These are phyloP conservation scores for Rhodotorula taiwanensis DNA, from an alignment of 768 basidiomycete species.

Conservation along the genomic window DNA sequence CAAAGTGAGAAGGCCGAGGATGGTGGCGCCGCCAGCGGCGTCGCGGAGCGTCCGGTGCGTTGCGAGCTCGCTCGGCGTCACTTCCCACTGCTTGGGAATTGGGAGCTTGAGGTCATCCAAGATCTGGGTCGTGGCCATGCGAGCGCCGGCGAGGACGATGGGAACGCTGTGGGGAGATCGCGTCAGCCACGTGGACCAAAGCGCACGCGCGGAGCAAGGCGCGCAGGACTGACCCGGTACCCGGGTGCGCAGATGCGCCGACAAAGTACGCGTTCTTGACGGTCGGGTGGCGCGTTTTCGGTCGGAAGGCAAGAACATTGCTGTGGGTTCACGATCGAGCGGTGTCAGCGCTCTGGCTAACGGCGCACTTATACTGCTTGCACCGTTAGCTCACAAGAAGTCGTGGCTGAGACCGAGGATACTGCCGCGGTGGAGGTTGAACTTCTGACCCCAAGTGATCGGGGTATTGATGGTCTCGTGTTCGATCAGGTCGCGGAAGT, in stretches of 20 bases:
- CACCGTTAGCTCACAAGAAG: slow-evolving; percentile 41
- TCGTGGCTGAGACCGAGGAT: slow-evolving; percentile 48
- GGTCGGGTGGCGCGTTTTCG: slow-evolving; percentile 43
- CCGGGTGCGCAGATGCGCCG: slow-evolving; percentile 49
- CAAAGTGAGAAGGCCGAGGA: slow-evolving; percentile 10
- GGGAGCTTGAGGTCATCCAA: slow-evolving; percentile 41
- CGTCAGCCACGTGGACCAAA: not conserved
- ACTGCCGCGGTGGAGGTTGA: slow-evolving; percentile 49
- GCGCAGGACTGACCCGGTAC: slow-evolving; percentile 42
- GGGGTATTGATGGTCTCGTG: slow-evolving; percentile 48
- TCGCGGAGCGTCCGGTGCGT: slow-evolving; percentile 25
- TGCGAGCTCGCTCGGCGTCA: slow-evolving; percentile 21
- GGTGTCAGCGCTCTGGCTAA: no score
- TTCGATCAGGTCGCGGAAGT: slow-evolving; percentile 44
- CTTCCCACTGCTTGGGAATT: slow-evolving; percentile 33
- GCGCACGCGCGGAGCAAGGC: slow-evolving; percentile 5
- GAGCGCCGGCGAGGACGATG: slow-evolving; percentile 47
- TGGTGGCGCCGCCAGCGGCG: slow-evolving; percentile 7
- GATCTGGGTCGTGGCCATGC: slow-evolving; percentile 45
- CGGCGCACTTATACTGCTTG: no score
- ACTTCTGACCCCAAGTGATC: slow-evolving; percentile 47
- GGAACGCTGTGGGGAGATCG: slow-evolving; percentile 38
- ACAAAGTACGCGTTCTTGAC: slow-evolving; percentile 48
- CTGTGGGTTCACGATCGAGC: not conserved
- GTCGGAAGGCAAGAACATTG: slow-evolving; percentile 31